Conservation (phyloP, 306 rosid species). For the Malus sylvestris region DNA sequence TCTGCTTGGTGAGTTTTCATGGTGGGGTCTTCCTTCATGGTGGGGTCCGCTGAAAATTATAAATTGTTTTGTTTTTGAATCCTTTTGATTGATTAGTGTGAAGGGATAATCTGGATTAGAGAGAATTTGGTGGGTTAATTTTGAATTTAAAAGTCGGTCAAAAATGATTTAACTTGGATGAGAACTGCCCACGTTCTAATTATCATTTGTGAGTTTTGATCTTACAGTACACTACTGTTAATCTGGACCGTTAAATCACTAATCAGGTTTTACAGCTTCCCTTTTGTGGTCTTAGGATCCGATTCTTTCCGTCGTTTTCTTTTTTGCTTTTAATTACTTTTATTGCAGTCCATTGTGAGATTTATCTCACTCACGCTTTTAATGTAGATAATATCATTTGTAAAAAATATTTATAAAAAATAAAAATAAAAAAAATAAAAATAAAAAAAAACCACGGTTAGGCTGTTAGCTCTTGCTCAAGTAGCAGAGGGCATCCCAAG, state of each 20-base stretch:
- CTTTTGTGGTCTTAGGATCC: neutral
- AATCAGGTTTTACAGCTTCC: neutral
- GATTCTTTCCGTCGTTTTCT: neutral
- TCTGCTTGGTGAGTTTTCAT: constrained; percentile 20
- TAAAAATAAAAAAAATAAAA: too few relatives aligned
- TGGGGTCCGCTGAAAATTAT: constrained; percentile 2
- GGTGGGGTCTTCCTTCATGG: constrained; percentile 26
- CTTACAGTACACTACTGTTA: neutral
- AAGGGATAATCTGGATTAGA: constrained; percentile 1
- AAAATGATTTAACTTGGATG: constrained; percentile 16
- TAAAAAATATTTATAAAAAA: too few relatives aligned
- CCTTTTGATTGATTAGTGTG: neutral
- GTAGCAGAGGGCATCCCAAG: too few relatives aligned
- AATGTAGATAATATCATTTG: too few relatives aligned
- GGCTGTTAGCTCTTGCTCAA: neutral
- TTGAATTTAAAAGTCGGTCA: constrained; percentile 6
- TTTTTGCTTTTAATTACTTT: too few relatives aligned
- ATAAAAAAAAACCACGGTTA: neutral
- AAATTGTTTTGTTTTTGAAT: neutral
- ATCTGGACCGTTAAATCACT: neutral
- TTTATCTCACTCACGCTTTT: too few relatives aligned
- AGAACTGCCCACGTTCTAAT: constrained; percentile 15
- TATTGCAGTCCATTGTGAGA: too few relatives aligned
- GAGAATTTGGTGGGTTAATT: constrained; percentile 13
- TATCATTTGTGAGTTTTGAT: neutral